Conservation (phyloP, 768 basidiomycete species). For the Sutorius australiensis region DNA sequence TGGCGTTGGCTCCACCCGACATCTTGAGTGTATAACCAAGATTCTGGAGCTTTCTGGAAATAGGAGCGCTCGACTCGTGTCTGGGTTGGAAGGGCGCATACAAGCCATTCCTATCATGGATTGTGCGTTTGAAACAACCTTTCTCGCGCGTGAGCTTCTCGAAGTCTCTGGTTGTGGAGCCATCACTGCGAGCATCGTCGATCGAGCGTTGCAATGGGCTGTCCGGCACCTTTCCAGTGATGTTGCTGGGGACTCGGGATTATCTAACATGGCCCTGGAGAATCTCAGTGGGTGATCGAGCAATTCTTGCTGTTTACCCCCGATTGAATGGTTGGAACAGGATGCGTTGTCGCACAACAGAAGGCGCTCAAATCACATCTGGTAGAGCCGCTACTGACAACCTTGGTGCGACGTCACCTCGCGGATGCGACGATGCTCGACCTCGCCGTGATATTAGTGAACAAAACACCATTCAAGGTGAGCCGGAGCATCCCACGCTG, state of each 20-base stretch:
- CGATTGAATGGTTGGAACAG: conserved; percentile 7
- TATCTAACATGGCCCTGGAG: conserved; percentile 23
- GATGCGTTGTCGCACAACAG: conserved; percentile 8
- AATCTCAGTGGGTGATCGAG: conserved; percentile 36
- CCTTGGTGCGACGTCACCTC: conserved; percentile 60
- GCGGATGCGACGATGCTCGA: conserved; percentile 37
- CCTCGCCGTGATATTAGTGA: conserved; percentile 42
- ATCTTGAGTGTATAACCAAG: conserved; percentile 27
- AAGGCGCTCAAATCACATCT: conserved; percentile 46
- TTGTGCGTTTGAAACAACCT: conserved; percentile 30
- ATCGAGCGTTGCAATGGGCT: conserved; percentile 51
- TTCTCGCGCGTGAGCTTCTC: conserved; percentile 31
- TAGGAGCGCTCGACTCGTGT: conserved; percentile 16
- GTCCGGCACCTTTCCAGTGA: conserved; percentile 43
- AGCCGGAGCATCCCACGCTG: conserved; percentile 5
- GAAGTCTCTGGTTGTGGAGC: conserved; percentile 19
- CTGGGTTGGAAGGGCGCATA: conserved; percentile 27
- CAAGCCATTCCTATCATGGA: conserved; percentile 22
- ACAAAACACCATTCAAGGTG: conserved; percentile 60
- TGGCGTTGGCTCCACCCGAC: background rate
- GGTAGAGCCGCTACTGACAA: conserved; percentile 68
- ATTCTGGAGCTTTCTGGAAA: conserved; percentile 27
- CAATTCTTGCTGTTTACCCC: background rate
- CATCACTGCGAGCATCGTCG: conserved; percentile 35
- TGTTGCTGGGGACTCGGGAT: conserved; percentile 20